These are phyloP conservation scores for Pythium apleroticum DNA, from an alignment of 352 stramenopile genomes.

Conservation along the genomic window DNA sequence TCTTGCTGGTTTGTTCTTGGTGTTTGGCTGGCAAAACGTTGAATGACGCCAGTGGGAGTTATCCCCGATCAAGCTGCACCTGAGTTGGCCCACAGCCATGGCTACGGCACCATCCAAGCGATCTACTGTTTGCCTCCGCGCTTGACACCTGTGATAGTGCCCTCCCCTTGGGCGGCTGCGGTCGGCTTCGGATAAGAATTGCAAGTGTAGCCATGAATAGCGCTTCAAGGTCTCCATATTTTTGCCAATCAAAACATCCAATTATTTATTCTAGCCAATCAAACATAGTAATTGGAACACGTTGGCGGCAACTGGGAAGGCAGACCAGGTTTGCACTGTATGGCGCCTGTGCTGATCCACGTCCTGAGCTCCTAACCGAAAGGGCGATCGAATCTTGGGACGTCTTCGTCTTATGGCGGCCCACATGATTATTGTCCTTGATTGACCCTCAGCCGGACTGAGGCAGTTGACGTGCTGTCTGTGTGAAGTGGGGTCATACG, in stretches of 20 bases:
- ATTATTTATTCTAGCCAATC: neutral
- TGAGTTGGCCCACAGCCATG: neutral
- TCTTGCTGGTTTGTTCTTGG: neutral
- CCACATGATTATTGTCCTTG: neutral
- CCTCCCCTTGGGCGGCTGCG: neutral
- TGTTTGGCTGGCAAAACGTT: conserved; percentile 13
- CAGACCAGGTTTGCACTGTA: too few relatives aligned
- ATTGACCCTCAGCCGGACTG: neutral
- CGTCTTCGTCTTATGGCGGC: neutral
- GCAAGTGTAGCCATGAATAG: conserved; percentile 6
- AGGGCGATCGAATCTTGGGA: neutral
- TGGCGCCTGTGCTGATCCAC: too few relatives aligned
- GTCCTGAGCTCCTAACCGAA: neutral
- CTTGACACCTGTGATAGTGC: too few relatives aligned
- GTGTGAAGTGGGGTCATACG: too few relatives aligned
- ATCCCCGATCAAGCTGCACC: neutral
- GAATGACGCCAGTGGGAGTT: conserved; percentile 19
- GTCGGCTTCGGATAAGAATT: neutral
- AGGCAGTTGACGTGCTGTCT: neutral
- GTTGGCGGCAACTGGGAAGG: neutral
- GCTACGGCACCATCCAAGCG: too few relatives aligned
- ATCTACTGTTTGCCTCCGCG: too few relatives aligned
- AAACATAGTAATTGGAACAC: neutral
- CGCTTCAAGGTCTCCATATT: neutral
- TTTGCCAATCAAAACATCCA: neutral